Evolutionary conservation across 2,329 filamentous ascomycete genomes (phyloP).

Genomic region (Cladosporium oxysporum): DNA sequence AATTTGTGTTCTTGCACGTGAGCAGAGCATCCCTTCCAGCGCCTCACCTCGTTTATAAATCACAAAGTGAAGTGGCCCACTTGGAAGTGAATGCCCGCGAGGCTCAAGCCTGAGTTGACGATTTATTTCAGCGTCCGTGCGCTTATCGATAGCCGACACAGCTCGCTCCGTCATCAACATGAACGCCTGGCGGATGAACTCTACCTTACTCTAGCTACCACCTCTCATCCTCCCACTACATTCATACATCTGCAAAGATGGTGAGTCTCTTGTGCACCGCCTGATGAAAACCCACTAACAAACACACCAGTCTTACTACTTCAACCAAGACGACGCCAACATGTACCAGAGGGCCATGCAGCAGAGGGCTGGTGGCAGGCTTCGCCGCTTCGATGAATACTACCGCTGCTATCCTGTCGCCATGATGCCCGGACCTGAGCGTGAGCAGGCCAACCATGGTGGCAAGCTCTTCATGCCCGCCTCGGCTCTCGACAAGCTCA

Average conservation of each 20-base stretch:
- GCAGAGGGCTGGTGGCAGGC: slow-evolving; percentile 49
- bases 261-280: background rate
- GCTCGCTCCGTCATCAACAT: slow-evolving; percentile 2
- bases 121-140: slow-evolving; percentile 6
- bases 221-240: background rate
- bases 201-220: background rate
- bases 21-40: background rate
- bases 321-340: slow-evolving; percentile 56
- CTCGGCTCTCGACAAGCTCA: slow-evolving; percentile 94
- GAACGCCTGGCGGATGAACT: background rate
- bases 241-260: slow-evolving; percentile 10
- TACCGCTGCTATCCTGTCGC: slow-evolving; percentile 94
- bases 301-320: slow-evolving; percentile 37
- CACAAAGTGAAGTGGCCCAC: background rate
- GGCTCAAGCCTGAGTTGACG: background rate
- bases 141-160: slow-evolving; percentile 5
- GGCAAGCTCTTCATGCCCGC: slow-evolving; percentile 98
- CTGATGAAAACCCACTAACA: background rate
- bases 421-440: slow-evolving; percentile 89
- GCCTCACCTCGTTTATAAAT: background rate
- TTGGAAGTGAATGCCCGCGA: background rate
- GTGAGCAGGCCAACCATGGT: slow-evolving; percentile 88
- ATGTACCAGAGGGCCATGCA: slow-evolving; percentile 58
- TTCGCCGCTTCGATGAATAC: slow-evolving; percentile 93
- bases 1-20: background rate